Percentiles rank a stretch among this genome's conserved stretches.
phyloP scores from a whole-genome alignment of 2,329 filamentous ascomycete genomes.

The Verruconis gallopava region DNA sequence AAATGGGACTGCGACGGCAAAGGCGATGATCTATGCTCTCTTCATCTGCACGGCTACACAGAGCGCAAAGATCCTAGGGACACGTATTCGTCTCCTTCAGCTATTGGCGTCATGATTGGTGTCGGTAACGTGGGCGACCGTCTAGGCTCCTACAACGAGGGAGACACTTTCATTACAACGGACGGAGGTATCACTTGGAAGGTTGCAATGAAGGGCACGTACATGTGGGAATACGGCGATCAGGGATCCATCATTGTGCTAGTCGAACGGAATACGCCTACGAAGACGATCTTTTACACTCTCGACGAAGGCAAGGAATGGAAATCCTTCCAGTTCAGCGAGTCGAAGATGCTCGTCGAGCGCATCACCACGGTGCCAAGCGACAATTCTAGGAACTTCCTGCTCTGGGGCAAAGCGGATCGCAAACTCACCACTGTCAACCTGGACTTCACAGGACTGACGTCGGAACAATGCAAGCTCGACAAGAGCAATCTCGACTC shows the following conservation, averaged over 20 bases:
- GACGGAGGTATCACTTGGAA: conserved; percentile 89
- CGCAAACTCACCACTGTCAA: conserved; percentile 59
- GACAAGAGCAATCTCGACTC: conserved; percentile 47
- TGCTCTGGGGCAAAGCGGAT: conserved; percentile 64
- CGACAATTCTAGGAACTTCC: conserved; percentile 79
- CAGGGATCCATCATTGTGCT: conserved; percentile 88
- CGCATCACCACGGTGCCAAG: conserved; percentile 82
- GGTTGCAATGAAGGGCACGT: conserved; percentile 72
- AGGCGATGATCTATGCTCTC: conserved; percentile 53
- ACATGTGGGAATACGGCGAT: conserved; percentile 91
- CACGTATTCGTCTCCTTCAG: conserved; percentile 78
- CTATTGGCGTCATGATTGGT: conserved; percentile 81
- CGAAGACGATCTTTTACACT: conserved; percentile 60
- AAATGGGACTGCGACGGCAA: conserved; percentile 53
- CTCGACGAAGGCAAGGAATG: conserved; percentile 71
- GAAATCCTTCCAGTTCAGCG: conserved; percentile 60
- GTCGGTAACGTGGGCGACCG: conserved; percentile 77
- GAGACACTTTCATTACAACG: conserved; percentile 78
- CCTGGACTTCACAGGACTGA: conserved; percentile 75
- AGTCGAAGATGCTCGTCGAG: conserved; percentile 53
- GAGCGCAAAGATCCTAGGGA: conserved; percentile 71
- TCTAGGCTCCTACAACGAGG: conserved; percentile 54
- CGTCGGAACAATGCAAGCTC: conserved; percentile 57
- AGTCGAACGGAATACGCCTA: conserved; percentile 56
- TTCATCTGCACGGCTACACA: conserved; percentile 93